Conservation (phyloP, 306 rosid genomes). For the Cicer yamashitae region DNA sequence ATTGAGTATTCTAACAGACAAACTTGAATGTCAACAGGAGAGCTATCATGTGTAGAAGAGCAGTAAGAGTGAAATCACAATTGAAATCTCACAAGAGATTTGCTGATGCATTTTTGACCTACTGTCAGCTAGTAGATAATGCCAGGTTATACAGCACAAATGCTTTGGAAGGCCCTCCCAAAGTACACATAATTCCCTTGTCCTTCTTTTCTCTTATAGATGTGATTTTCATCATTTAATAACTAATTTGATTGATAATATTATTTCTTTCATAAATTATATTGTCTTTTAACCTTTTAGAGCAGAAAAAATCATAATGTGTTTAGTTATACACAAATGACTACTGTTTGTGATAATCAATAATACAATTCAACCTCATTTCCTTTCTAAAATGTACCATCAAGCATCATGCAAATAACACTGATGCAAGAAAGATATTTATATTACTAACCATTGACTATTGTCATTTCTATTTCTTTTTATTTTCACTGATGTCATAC, state of each 20-base stretch:
- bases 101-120: constrained; percentile 82
- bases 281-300: not conserved
- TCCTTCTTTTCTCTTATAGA: constrained; percentile 3
- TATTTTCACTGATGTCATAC: not conserved
- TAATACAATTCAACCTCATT: not conserved
- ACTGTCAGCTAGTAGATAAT: constrained; percentile 79
- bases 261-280: not conserved
- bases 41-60: constrained; percentile 91
- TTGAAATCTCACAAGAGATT: constrained; percentile 89
- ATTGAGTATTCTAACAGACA: constrained; percentile 17
- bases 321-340: constrained; percentile 17
- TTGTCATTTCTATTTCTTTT: not conserved
- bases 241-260: not conserved
- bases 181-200: constrained; percentile 53
- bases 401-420: too few relatives aligned
- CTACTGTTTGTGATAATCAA: not conserved
- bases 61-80: constrained; percentile 83
- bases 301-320: not conserved
- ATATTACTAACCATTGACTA: not conserved
- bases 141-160: constrained; percentile 87
- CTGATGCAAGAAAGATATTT: too few relatives aligned
- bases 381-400: not conserved
- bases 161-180: constrained; percentile 89
- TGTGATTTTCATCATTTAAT: not conserved
- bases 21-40: constrained; percentile 64